Evolutionary conservation across 2,329 filamentous ascomycete genomes (phyloP), one percentile per base, ranked within the genome.

Genomic region (Rhinocladiella similis): DNA sequence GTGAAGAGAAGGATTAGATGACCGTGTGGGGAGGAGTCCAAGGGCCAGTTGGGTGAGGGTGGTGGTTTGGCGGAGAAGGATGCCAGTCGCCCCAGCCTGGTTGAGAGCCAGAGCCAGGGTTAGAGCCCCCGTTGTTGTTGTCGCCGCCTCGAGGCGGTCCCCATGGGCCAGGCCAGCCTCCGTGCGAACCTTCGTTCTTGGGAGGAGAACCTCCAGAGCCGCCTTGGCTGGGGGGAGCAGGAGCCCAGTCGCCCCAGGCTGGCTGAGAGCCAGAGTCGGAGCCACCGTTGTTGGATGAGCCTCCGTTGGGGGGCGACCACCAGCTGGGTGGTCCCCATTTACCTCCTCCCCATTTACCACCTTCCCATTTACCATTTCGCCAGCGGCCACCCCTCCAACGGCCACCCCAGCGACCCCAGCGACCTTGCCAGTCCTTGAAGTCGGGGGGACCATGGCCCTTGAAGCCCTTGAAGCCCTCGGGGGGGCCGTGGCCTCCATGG

Each of bases 301-400:
- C 42, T 10, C 18, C 18, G 18, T 45, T 20, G 12, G 22, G 22
- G 22, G 22, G 22, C 7, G 22, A 25, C 42, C 19, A 18, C 42
- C 42, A 45, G 18, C 42, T 12, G 12, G 18, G 42, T 14, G n/a
- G n/a, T n/a, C n/a, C n/a, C n/a, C n/a, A n/a, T n/a, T n/a, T n/a
- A n/a, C 13, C 5, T 20, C 42, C 42, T 45, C 12, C n/a, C n/a
- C 42, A 16, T 45, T 45, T 45, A 16, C 42, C 20, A 25, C 43
- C 43, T 29, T 18, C 10, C 18, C 16, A 16, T 10, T 19, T 22
- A 18, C 41, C 41, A 3, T 10, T 4, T 19, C 41, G 3, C 43
- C 43, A 46, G 16, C 43, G 43, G 25, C 46, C 46, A 13, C 46
- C 46, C 13, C 16, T 48, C 46, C 46, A 48, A 16, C 25, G 22